Evolutionary conservation across 2,329 filamentous ascomycete genomes (phyloP), one percentile per base, ranked within the genome.

Genomic region (Ascochyta viciae-villosae): DNA sequence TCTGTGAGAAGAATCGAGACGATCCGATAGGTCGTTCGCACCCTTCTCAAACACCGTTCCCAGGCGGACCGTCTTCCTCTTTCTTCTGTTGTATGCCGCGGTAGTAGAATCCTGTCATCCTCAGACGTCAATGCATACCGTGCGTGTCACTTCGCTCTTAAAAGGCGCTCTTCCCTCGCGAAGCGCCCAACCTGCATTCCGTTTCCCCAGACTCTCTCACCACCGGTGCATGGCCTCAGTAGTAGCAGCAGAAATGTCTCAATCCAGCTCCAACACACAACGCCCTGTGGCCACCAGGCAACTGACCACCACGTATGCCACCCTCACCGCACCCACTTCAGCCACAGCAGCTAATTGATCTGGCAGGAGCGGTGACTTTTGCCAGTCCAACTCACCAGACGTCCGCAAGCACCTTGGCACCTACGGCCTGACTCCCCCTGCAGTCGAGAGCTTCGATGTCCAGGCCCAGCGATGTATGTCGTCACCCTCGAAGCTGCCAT

Each of bases 351-450:
- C 64, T 67, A 41, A 70, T 47, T 31, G 7, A 39, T 27, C 26
- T 29, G 38, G 6, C 60, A 79, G 76, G 40, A 74, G 70, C 60
- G 77, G 77, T 57, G 81, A 83, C 68, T 83, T 77, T 65, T 80
- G 82, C 73, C 80, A 80, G 43, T 76, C 81, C 19, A 77, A 82
- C 66, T 67, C 79, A 5, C 72, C 77, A 60, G 79, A 82, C 64
- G 77, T 81, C 48, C 78, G 82, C 66, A 80, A 77, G 59, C 79
- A 80, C 66, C 77, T 83, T 40, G 76, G 75, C 48, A 83, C 82
- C 34, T 82, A 83, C 65, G 82, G 82, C 49, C 76, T 85, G 55
- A 79, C 77, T 37, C 82, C 82, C 47, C 82, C 82, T 13, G 76
- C 73, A 31, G 74, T 82, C 23, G 81, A 84, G 72, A 78, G 73